These are phyloP conservation scores for Septoria petroselini DNA, from an alignment of 2,329 filamentous ascomycete species.

Conservation along the genomic window DNA sequence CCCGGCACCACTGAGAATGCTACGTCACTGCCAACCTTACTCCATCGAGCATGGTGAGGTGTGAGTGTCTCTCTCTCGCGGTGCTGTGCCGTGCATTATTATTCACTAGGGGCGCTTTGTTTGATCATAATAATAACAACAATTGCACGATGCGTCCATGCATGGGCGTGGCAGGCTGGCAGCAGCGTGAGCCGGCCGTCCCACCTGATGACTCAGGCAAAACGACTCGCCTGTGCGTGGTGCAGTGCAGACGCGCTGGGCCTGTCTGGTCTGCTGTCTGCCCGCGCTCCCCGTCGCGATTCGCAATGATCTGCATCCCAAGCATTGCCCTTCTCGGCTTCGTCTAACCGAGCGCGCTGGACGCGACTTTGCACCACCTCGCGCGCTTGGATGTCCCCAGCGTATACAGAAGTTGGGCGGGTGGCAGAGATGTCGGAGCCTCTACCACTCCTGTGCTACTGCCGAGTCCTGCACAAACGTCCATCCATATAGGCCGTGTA, in stretches of 20 bases:
- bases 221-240: background rate
- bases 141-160: background rate
- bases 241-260: constrained; percentile 1
- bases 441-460: background rate
- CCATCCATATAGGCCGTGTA: background rate
- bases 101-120: too few species aligned
- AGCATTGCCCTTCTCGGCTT: constrained; percentile 12
- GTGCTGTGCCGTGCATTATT: too few species aligned
- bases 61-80: too few species aligned
- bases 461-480: background rate
- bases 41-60: constrained; percentile 1
- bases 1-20: constrained; percentile 1
- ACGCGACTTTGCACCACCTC: background rate
- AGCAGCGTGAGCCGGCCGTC: background rate
- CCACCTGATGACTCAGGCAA: background rate
- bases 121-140: too few species aligned
- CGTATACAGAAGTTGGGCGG: background rate
- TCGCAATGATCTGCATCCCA: constrained; percentile 11
- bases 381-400: background rate
- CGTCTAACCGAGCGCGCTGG: constrained; percentile 4
- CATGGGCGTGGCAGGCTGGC: too few species aligned
- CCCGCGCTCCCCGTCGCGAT: constrained; percentile 4
- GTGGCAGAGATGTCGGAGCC: background rate
- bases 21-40: constrained; percentile 10
- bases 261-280: constrained; percentile 9